Conservation (phyloP, 164 flowering plant species). For the Magnolia officinalis region DNA sequence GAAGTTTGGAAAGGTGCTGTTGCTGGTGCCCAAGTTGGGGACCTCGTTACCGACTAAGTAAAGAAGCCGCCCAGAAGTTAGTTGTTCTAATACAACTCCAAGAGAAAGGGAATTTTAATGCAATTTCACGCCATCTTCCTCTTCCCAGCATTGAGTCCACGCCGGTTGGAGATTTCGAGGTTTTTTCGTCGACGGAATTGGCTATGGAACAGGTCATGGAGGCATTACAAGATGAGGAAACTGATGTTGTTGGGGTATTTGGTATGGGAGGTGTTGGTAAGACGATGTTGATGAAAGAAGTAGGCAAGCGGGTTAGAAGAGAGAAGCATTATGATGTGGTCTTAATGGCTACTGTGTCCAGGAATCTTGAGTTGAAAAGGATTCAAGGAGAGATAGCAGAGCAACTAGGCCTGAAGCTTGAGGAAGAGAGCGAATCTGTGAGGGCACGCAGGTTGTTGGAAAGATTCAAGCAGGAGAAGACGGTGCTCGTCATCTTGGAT, state of each 20-base stretch:
- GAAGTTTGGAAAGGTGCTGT: neutral
- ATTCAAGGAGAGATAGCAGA: neutral
- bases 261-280: slow-evolving; percentile 1
- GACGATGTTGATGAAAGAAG: neutral
- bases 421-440: neutral
- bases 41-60: neutral
- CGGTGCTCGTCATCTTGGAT: slow-evolving; percentile 14
- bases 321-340: neutral
- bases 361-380: neutral
- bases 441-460: neutral
- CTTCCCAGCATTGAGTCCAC: neutral
- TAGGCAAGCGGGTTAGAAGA: neutral
- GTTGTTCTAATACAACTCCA: neutral
- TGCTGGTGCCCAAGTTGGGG: slow-evolving; percentile 1
- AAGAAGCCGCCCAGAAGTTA: neutral
- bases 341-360: neutral
- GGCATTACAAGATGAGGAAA: neutral
- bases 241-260: neutral
- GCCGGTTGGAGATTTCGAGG: neutral
- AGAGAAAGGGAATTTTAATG: neutral
- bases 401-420: neutral
- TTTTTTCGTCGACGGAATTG: neutral
- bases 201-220: neutral
- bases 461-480: slow-evolving; percentile 4
- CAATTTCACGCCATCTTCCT: neutral